Base-by-base conservation (phyloP, 1,139 yeast genomes). In the Lizanozyma gosingica region DNA sequence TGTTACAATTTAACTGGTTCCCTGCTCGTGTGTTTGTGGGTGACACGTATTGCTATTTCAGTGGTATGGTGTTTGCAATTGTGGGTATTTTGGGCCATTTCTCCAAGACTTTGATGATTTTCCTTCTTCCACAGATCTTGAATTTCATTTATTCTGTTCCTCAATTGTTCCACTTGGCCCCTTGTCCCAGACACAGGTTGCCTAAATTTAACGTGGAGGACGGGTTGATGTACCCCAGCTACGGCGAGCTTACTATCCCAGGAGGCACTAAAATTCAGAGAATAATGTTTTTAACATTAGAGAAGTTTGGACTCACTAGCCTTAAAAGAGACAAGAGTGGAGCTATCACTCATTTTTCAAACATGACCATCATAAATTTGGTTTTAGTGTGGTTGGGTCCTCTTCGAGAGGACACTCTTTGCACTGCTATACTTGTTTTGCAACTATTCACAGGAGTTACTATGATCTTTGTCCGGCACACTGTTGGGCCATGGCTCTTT, bases 21-120 rank as follows among this genome's bases (percentile, higher is more conserved):
- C 98, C 98, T 1, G 88, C 98, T 0, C 64, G 65, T 43, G 97
- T 87, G 1, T 92, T 92, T 65, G 99, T 94, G 3, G 99, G 99
- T 17, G 99, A 92, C 56, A 92, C 98, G 0, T 94, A 84, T 65
- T 92, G 99, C 62, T 92, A 94, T 62, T 88, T 92, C 60, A 87
- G 96, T 29, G 99, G 99, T 3, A 92, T 92, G 98, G 95, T 92
- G 1, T 90, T 92, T 62, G 98, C 97, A 0, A 94, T 90, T 34
- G 95, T 87, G 18, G 97, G 97, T 2, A 94, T 92, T 36, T 73
- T 87, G 45, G 97, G 97, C 1, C 99, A 92, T 63, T 94, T 90
- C 58, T 86, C 97, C 38, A 92, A 92, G 62, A 92, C 99, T 0
- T 68, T 92, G 50, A 66, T 92, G 59, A 63, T 90, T 34, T 83